Conservation (phyloP, 2,329 filamentous ascomycete genomes). For the Aspergillus tanneri region DNA sequence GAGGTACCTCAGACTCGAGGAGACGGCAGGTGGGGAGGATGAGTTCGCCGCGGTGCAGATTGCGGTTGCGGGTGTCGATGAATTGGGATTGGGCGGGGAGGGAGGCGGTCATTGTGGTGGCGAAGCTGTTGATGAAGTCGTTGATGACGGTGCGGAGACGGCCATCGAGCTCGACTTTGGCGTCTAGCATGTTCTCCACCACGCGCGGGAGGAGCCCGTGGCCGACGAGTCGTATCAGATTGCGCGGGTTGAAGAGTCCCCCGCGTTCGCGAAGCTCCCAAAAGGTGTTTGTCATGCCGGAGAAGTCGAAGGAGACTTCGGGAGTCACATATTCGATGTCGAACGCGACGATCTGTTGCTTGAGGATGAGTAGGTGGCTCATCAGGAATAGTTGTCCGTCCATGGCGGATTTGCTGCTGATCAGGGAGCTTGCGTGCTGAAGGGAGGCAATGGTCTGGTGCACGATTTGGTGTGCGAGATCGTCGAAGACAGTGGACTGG, state of each 20-base stretch:
- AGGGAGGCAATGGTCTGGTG: constrained; percentile 85
- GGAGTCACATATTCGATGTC: constrained; percentile 78
- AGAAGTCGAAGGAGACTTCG: constrained; percentile 66
- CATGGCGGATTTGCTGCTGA: constrained; percentile 63
- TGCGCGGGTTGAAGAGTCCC: constrained; percentile 64
- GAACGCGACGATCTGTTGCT: constrained; percentile 92
- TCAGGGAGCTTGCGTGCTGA: constrained; percentile 69
- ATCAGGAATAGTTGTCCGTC: constrained; percentile 91
- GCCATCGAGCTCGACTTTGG: constrained; percentile 66
- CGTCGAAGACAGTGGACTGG: constrained; percentile 66
- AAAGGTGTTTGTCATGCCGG: constrained; percentile 64
- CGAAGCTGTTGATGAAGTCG: constrained; percentile 62
- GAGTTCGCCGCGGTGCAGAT: constrained; percentile 40
- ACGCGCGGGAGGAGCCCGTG: constrained; percentile 62
- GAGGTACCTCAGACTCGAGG: constrained; percentile 59
- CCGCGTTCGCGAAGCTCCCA: constrained; percentile 66
- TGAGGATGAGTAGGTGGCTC: constrained; percentile 89
- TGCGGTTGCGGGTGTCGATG: constrained; percentile 38
- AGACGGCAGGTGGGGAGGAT: constrained; percentile 52
- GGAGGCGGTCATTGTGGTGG: constrained; percentile 55
- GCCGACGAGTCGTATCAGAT: constrained; percentile 59
- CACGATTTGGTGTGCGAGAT: constrained; percentile 77
- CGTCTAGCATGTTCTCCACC: constrained; percentile 70
- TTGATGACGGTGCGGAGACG: constrained; percentile 63
- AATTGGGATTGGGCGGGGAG: constrained; percentile 43